These are phyloP conservation scores for Sonneratia alba DNA, from an alignment of 345 rosid genomes.

Conservation along the genomic window DNA sequence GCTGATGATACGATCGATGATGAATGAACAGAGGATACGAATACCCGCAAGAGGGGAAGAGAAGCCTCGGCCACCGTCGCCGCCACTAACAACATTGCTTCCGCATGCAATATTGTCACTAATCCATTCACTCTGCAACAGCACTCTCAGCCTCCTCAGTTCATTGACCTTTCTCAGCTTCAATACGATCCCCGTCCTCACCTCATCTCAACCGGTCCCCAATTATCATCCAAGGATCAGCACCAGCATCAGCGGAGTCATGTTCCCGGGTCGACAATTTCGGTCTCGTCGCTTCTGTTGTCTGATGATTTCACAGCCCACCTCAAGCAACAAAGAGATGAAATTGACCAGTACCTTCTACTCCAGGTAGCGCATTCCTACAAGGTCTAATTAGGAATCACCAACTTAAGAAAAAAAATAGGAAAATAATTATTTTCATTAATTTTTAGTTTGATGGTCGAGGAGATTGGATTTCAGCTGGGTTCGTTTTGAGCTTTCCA, in stretches of 20 bases:
- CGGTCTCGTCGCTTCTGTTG: slow-evolving; percentile 22
- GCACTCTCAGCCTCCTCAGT: slow-evolving; percentile 41
- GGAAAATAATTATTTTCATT: too few species aligned
- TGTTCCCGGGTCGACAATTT: slow-evolving; percentile 12
- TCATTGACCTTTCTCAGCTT: slow-evolving; percentile 48
- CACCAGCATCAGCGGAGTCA: slow-evolving; percentile 28
- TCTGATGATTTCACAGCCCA: slow-evolving; percentile 51
- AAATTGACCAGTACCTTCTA: slow-evolving; percentile 65
- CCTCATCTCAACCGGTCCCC: slow-evolving; percentile 78
- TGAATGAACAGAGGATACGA: slow-evolving; percentile 12
- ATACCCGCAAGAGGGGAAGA: slow-evolving; percentile 60
- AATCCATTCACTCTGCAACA: slow-evolving; percentile 14
- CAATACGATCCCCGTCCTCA: slow-evolving; percentile 29
- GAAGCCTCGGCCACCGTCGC: slow-evolving; percentile 16
- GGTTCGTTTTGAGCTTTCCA: not conserved
- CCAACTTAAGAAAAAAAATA: too few species aligned
- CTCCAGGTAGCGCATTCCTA: slow-evolving; percentile 42
- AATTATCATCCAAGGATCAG: slow-evolving; percentile 51
- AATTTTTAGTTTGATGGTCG: not conserved
- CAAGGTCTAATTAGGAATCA: too few species aligned
- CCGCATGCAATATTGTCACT: too few species aligned
- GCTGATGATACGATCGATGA: too few species aligned
- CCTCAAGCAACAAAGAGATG: slow-evolving; percentile 62
- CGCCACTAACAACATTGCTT: slow-evolving; percentile 1
- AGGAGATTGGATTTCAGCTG: not conserved